Evolutionary conservation across 2,329 filamentous ascomycete genomes (phyloP).

Genomic region (Lachnellula arida): DNA sequence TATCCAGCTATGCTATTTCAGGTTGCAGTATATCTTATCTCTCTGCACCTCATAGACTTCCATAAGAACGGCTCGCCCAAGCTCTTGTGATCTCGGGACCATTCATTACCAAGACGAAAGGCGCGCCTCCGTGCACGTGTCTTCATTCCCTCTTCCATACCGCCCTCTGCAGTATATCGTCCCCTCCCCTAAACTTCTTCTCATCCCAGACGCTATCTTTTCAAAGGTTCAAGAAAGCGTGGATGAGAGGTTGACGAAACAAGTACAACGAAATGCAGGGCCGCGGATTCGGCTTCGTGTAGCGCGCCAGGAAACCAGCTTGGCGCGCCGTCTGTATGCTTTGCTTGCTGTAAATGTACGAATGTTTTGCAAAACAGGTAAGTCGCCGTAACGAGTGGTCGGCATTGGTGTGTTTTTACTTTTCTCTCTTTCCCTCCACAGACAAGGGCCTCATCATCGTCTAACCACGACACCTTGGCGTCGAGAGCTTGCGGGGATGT

Average conservation of each 20-base stretch:
- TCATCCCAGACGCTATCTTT: slow-evolving; percentile 4
- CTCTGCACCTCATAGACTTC: slow-evolving; percentile 3
- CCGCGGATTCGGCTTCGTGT: slow-evolving; percentile 31
- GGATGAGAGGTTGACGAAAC: slow-evolving; percentile 11
- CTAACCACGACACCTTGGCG: slow-evolving; percentile 59
- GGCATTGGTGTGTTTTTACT: slow-evolving; percentile 13
- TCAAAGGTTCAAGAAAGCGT: slow-evolving; percentile 11
- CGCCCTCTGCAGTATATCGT: slow-evolving; percentile 10
- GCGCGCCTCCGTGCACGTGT: slow-evolving; percentile 10
- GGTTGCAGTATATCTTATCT: background rate
- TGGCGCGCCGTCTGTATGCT: slow-evolving; percentile 19
- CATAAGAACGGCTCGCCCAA: slow-evolving; percentile 8
- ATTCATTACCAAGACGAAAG: slow-evolving; percentile 6
- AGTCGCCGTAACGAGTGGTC: slow-evolving; percentile 27
- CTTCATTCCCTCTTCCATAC: slow-evolving; percentile 2
- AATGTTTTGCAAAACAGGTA: slow-evolving; percentile 15
- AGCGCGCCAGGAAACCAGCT: slow-evolving; percentile 21
- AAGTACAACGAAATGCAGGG: slow-evolving; percentile 24
- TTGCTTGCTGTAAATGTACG: slow-evolving; percentile 9
- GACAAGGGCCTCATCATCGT: slow-evolving; percentile 21
- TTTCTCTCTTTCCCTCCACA: slow-evolving; percentile 5
- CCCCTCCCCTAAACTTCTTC: slow-evolving; percentile 3
- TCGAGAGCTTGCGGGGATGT: slow-evolving; percentile 52
- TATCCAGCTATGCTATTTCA: slow-evolving; percentile 8
- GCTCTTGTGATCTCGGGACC: slow-evolving; percentile 4